A percentile compares a stretch with the other conserved stretches of the same genome.
These are phyloP conservation scores for Brassica nigra DNA, from an alignment of 345 rosid genomes.

Conservation along the genomic window DNA sequence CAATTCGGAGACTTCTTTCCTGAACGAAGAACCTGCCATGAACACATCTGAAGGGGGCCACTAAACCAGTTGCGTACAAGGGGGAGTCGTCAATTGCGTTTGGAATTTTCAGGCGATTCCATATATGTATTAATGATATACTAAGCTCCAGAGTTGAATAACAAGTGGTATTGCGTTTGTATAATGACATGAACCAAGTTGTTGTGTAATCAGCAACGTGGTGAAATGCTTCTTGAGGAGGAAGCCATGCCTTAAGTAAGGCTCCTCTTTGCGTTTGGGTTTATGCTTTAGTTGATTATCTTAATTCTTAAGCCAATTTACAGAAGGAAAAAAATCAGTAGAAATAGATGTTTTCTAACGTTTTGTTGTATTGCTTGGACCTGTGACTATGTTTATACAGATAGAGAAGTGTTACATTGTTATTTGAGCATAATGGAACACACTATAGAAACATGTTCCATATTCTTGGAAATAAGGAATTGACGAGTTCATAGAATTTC, in stretches of 20 bases:
- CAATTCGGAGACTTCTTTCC: neutral
- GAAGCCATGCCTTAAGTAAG: neutral
- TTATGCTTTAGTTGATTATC: neutral
- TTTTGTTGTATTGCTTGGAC: neutral
- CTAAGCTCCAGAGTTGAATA: neutral
- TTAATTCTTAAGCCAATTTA: neutral
- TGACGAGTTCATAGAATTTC: conserved; percentile 22
- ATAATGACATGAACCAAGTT: neutral
- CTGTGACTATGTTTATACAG: neutral
- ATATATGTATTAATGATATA: neutral
- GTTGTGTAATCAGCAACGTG: neutral
- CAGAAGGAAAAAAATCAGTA: neutral
- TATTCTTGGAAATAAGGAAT: neutral
- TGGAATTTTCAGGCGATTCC: neutral
- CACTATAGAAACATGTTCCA: no score
- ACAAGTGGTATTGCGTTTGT: neutral
- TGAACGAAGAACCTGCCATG: neutral
- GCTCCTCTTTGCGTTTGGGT: neutral
- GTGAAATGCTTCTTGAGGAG: neutral
- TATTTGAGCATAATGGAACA: no score
- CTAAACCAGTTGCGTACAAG: conserved; percentile 36
- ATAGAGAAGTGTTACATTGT: neutral
- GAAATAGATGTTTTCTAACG: neutral
- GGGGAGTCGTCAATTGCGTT: neutral
- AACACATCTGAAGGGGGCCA: conserved; percentile 32